Evolutionary conservation across 164 flowering plant genomes (phyloP), one percentile per base, ranked within the genome.

Genomic region (Euptelea pleiosperma): DNA sequence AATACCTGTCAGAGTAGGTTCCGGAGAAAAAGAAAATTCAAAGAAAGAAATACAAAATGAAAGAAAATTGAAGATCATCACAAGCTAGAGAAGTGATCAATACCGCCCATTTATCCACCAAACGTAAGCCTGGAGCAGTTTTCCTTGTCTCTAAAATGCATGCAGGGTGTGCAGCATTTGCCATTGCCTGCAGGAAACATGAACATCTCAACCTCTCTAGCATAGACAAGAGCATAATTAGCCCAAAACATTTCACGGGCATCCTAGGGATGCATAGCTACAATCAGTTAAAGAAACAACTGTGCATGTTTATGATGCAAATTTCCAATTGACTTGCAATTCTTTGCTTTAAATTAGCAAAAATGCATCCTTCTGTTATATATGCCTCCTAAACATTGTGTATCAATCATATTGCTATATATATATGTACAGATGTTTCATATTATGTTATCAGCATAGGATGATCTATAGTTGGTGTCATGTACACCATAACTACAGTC

Each of bases 71-170:
- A 40, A 21, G 43, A 59, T 29, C 12, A 49, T 39, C 40, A 61
- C 40, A 66, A 58, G 70, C 30, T 65, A 58, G 62, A 65, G 71
- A 64, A 61, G 31, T 56, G 77, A 78, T 69, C 42, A 24, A 63
- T 58, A 90, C 98, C 78, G 96, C 98, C 96, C 97, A 93, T 77
- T 93, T 93, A 71, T 93, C 97, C 82, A 90, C 94, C 83, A 90
- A 75, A 54, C 97, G 97, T 72, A 93, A 69, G 64, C 90, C 90
- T 47, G 98, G 98, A 68, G 97, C 97, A 62, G 98, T 90, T 78
- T 93, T 93, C 73, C 98, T 79, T 6, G 97, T 93, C 80, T 93
- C 98, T 53, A 90, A 71, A 44, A 93, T 85, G 66, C 34, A 56
- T 34, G 98, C 97, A 65, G 96, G 98, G 19, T 59, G 33, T 64